Evolutionary conservation across 2,329 filamentous ascomycete genomes (phyloP).

Genomic region (Ceratocystis colombiana): DNA sequence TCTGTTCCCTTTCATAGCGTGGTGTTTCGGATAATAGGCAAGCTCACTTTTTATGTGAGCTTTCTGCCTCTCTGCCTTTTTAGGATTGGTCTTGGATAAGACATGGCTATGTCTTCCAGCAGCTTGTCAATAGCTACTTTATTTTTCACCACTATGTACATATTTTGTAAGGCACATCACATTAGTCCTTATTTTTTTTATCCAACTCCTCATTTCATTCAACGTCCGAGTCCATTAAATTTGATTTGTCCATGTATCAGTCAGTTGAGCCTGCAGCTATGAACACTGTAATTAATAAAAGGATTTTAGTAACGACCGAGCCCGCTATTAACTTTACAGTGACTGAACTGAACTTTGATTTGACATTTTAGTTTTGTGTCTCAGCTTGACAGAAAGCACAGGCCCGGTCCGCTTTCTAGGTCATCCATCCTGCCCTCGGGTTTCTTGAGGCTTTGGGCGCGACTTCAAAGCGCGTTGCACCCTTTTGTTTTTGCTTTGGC

Average conservation of each 20-base stretch:
- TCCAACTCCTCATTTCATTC: not conserved
- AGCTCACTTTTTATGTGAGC: conserved; percentile 1
- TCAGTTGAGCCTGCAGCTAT: not conserved
- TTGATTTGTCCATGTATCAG: not conserved
- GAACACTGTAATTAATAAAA: not conserved
- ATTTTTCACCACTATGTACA: conserved; percentile 10
- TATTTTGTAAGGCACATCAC: not conserved
- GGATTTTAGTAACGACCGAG: not conserved
- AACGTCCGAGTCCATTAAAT: not conserved
- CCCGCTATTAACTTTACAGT: not conserved
- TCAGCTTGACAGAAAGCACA: conserved; percentile 11
- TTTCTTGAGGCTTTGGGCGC: not conserved
- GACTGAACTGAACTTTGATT: not conserved
- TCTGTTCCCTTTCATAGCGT: conserved; percentile 18
- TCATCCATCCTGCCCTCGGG: not conserved
- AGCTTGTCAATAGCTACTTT: conserved; percentile 1
- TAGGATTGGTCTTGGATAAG: not conserved
- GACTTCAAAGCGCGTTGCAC: not conserved
- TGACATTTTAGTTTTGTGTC: not conserved
- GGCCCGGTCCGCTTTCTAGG: not conserved
- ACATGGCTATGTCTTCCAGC: conserved; percentile 1
- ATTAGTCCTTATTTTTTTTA: not conserved
- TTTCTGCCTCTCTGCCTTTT: conserved; percentile 3
- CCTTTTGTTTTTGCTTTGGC: not conserved
- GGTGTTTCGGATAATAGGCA: conserved; percentile 10